Conservation (phyloP, 345 rosid genomes). For the Angophora floribunda region DNA sequence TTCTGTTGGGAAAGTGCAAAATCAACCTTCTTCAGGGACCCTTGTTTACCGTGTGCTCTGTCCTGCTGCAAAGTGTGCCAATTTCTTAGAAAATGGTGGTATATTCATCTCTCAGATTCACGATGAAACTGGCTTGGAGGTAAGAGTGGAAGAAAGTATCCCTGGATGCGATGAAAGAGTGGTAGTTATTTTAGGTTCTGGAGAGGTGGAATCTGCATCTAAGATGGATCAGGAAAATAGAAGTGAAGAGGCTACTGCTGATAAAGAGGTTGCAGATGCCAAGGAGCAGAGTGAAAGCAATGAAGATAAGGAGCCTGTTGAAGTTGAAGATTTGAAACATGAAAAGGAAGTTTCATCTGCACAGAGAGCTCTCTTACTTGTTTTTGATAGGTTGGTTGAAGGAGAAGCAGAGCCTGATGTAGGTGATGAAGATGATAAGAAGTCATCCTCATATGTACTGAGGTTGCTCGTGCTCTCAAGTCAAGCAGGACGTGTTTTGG, state of each 20-base stretch:
- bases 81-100: slow-evolving; percentile 31
- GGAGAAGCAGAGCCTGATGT: slow-evolving; percentile 17
- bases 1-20: slow-evolving; percentile 11
- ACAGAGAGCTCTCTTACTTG: slow-evolving; percentile 49
- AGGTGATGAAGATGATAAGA: slow-evolving; percentile 21
- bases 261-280: slow-evolving; percentile 6
- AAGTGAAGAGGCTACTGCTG: slow-evolving; percentile 2
- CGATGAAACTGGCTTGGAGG: slow-evolving; percentile 37
- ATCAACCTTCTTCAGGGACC: slow-evolving; percentile 7
- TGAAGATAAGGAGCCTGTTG: slow-evolving; percentile 16
- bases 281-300: slow-evolving; percentile 1
- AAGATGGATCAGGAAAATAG: neutral
- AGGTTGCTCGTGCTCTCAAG: slow-evolving; percentile 50
- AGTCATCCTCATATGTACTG: slow-evolving; percentile 15
- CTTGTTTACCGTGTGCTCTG: slow-evolving; percentile 36
- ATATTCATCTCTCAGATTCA: slow-evolving; percentile 26
- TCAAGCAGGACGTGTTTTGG: slow-evolving; percentile 64
- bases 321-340: slow-evolving; percentile 13
- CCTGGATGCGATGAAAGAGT: slow-evolving; percentile 56
- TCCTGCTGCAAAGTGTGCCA: slow-evolving; percentile 22
- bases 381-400: slow-evolving; percentile 48
- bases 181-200: slow-evolving; percentile 24
- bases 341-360: slow-evolving; percentile 21
- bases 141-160: slow-evolving; percentile 42
- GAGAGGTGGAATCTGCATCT: slow-evolving; percentile 2